phyloP scores from a whole-genome alignment of 2,329 filamentous ascomycete genomes.

The Aspergillus candidus region DNA sequence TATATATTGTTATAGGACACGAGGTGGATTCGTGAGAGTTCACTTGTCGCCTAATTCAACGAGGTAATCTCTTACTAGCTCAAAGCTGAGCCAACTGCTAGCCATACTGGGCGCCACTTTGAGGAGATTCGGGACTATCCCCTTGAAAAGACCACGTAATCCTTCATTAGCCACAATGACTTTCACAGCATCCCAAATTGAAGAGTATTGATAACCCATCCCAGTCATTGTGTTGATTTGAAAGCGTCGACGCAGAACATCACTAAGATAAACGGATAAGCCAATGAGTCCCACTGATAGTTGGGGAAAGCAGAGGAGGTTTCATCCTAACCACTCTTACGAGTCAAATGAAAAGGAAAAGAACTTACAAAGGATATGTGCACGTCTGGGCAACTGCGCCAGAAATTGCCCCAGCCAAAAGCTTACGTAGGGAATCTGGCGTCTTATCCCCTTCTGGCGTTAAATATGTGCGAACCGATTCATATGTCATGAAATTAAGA shows the following conservation, averaged over 20 bases:
- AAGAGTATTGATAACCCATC: conserved; percentile 93
- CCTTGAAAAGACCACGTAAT: conserved; percentile 82
- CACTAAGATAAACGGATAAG: conserved; percentile 45
- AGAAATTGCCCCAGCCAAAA: conserved; percentile 86
- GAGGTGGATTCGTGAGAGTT: background rate
- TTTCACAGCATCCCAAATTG: conserved; percentile 72
- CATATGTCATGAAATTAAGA: conserved; percentile 98
- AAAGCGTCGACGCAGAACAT: conserved; percentile 86
- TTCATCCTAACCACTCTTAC: background rate
- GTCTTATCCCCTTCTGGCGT: conserved; percentile 85
- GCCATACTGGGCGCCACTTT: conserved; percentile 99
- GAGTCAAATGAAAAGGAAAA: background rate
- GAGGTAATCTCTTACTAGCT: conserved; percentile 83
- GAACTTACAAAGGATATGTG: conserved; percentile 89
- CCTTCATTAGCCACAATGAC: conserved; percentile 83
- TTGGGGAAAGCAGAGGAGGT: background rate
- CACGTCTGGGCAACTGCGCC: conserved; percentile 94
- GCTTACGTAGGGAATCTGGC: conserved; percentile 70
- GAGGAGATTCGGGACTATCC: conserved; percentile 87
- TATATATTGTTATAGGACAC: too few relatives aligned
- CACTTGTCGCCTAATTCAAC: conserved; percentile 47
- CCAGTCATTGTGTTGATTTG: conserved; percentile 99
- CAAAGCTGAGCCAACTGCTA: conserved; percentile 95
- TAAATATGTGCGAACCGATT: conserved; percentile 74
- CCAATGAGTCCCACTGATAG: conserved; percentile 6